Evolutionary conservation across 2,329 filamentous ascomycete species (phyloP), one percentile per base, ranked within the genome.

Genomic region (Davidsoniella eucalypti): DNA sequence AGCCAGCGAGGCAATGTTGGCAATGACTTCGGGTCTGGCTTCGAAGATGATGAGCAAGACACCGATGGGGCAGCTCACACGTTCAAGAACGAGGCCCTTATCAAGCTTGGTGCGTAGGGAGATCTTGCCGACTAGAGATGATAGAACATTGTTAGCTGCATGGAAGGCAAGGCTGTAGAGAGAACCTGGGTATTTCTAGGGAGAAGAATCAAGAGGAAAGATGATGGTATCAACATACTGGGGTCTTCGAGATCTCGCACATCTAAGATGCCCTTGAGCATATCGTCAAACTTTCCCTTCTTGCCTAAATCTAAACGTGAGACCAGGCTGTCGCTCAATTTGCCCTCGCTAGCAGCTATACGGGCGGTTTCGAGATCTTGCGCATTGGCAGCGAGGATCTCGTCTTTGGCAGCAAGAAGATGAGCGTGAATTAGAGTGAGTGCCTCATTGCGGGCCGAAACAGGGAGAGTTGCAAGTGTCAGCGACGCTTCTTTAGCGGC

Each of bases 11-110:
- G 92, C 87, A 61, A 98, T 96, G 65, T 98, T 98, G 61, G 90
- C 92, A 61, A 98, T 95, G 56, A 98, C 92, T 67, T 98, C 92
- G 5, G 92, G 92, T 6, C 92, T 83, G 36, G 92, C 92, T 68
- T 98, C 92, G 61, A 98, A 98, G 61, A 98, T 96, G 66, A 98
- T 92, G 57, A 98, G 76, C 40, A 98, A 76, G n/a, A 96, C 88
- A 53, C 92, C 92, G 58, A 98, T 96, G 5, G 92, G 92, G 62
- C 87, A 94, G 39, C 86, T 87, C 44, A 94, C 84, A 55, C 88
- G 80, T 62, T 94, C 87, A 53, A 98, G 74, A 48, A 82, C 73
- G 49, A 98, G 74, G 49, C 81, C 83, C 57, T 95, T 84, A 63
- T 96, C 92, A 9, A 98, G 75, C 52, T 81, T 76, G 42, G 87